These are phyloP conservation scores for Ustilaginoidea virens DNA, from an alignment of 2,329 filamentous ascomycete species.

Conservation along the genomic window DNA sequence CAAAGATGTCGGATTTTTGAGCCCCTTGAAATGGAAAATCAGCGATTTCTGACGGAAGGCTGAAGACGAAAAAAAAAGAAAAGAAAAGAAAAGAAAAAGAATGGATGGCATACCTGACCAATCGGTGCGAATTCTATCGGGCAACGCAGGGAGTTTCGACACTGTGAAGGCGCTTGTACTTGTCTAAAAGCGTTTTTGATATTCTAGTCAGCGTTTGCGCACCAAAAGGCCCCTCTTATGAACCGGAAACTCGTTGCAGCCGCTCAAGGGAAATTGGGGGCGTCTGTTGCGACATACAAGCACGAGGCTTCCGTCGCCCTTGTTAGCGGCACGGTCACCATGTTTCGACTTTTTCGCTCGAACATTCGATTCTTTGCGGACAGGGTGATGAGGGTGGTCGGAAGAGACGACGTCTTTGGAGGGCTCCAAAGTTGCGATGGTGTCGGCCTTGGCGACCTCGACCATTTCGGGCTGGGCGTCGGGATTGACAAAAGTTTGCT, in stretches of 20 bases:
- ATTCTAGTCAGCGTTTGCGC: no score
- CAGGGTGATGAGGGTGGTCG: conserved; percentile 23
- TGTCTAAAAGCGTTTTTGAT: conserved; percentile 35
- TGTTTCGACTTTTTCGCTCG: conserved; percentile 47
- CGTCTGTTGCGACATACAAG: conserved; percentile 33
- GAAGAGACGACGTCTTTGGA: conserved; percentile 29
- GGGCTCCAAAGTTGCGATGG: conserved; percentile 24
- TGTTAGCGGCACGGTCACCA: conserved; percentile 43
- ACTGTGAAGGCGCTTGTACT: conserved; percentile 76
- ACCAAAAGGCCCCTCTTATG: no score
- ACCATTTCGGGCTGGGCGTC: conserved; percentile 36
- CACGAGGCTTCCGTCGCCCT: conserved; percentile 52
- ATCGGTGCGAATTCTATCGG: conserved; percentile 57
- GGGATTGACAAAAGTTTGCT: conserved; percentile 40
- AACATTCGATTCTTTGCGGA: conserved; percentile 39
- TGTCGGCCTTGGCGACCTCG: conserved; percentile 36
- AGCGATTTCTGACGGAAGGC: conserved; percentile 6
- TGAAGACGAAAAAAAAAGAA: not conserved
- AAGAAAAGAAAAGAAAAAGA: not conserved
- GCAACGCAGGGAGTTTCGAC: conserved; percentile 69
- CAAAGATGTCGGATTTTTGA: conserved; percentile 51
- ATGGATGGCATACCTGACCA: conserved; percentile 39
- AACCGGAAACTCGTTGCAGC: no score
- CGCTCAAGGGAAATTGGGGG: no score
- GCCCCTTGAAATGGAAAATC: conserved; percentile 26